phyloP scores from a whole-genome alignment of 352 stramenopile genomes.

The Thraustotheca clavata region DNA sequence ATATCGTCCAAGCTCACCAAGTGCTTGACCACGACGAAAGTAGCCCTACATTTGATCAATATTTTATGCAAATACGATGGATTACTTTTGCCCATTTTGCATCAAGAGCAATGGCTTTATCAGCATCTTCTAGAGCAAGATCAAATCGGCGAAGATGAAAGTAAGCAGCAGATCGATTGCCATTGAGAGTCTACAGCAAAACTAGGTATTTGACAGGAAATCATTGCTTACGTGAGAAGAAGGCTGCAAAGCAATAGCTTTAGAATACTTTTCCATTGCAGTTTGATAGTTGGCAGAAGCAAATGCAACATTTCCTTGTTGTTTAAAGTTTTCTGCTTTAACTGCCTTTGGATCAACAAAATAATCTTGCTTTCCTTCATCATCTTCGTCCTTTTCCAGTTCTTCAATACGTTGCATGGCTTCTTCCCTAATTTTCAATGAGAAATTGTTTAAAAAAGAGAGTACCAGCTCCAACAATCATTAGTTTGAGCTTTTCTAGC shows the following conservation, averaged over 20 bases:
- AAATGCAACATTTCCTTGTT: slow-evolving; percentile 74
- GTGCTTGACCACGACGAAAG: slow-evolving; percentile 58
- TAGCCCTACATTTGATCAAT: slow-evolving; percentile 64
- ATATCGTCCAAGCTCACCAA: slow-evolving; percentile 54
- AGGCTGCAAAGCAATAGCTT: slow-evolving; percentile 72
- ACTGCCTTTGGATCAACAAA: neutral
- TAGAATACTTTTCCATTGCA: slow-evolving; percentile 78
- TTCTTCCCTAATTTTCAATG: slow-evolving; percentile 35
- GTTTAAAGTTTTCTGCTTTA: slow-evolving; percentile 33
- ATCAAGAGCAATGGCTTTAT: slow-evolving; percentile 51
- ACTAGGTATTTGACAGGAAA: neutral
- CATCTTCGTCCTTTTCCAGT: slow-evolving; percentile 55
- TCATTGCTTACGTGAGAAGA: slow-evolving; percentile 48
- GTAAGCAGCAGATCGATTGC: slow-evolving; percentile 68
- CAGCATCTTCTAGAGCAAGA: slow-evolving; percentile 42
- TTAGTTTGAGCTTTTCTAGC: slow-evolving; percentile 44
- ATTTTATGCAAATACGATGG: neutral
- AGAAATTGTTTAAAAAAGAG: neutral
- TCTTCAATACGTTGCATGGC: slow-evolving; percentile 82
- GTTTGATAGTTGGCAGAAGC: slow-evolving; percentile 60
- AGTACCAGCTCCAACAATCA: slow-evolving; percentile 52
- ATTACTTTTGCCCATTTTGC: neutral
- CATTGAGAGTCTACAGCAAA: slow-evolving; percentile 59
- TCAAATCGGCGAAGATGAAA: slow-evolving; percentile 57
- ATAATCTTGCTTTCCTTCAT: neutral